Evolutionary conservation across 2,329 filamentous ascomycete genomes (phyloP), one percentile per base, ranked within the genome.

Genomic region (Akanthomyces lecanii): DNA sequence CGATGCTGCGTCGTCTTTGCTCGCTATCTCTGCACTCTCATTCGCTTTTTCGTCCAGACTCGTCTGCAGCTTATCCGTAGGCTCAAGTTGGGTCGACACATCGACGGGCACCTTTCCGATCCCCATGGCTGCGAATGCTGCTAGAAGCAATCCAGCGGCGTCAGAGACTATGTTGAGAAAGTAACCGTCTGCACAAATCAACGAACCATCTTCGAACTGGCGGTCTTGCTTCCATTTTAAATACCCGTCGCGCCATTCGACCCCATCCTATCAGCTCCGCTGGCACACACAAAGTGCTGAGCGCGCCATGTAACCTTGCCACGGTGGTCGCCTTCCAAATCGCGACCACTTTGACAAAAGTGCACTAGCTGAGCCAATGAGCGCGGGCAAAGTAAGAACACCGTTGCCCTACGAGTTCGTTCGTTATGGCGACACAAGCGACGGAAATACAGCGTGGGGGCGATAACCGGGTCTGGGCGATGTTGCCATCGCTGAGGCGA

Each of bases 401-500:
- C 21, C 11, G 28, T 8, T 40, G 30, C 2, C 11, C 21, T 16
- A 7, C 11, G 21, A 4, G 3, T 21, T 21, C 12, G 28, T 36
- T 33, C 33, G 33, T 38, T 16, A 25, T 21, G 33, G 21, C 21
- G 45, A 30, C 56, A 30, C 33, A 36, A 36, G 33, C 33, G 33
- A 36, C 33, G 45, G 21, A 42, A 42, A 51, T 48, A 38, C 28
- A 38, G 11, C 5, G 2, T 36, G 47, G 33, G 56, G 47, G 28
- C 47, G 47, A 59, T 44, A 59, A 59, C 23, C 47, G 47, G 56
- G 56, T 42, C 56, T 59, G 47, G 56, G 23, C 33, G 45, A 59
- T 59, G 56, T 59, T 59, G 56, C 47, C 56, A 59, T 59, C 36
- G 47, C 25, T 5, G 45, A 51, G 47, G 25, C 36, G 44, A 28